Base-by-base conservation (phyloP, 176 grass and related monocot genomes). In the Neostapfia colusana region DNA sequence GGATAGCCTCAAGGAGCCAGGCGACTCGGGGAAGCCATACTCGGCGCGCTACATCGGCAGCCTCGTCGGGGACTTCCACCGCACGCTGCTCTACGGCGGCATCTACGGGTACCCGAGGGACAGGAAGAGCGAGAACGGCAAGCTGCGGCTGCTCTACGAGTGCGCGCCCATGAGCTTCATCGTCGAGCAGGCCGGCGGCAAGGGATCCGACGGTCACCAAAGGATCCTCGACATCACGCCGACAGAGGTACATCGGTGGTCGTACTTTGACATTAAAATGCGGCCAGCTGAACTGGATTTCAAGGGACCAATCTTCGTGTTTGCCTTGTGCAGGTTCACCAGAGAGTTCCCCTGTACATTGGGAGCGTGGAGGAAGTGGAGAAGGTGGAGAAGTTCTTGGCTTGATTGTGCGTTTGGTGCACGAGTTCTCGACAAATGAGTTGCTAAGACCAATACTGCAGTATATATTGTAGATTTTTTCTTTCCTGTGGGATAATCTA, bases 151-250 rank as follows among this genome's bases (percentile, higher is more conserved):
- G 78, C 95, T 99, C 57, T 99, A 99, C 58, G 95, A 99, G 77
- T 99, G 95, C 66, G 95, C 95, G 13, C 95, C 95, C 46, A 99
- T 99, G 95, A 99, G 95, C 89, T 99, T 95, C 85, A 92, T 99
- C 58, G 95, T 92, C 13, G 95, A 99, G 82, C 95, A 99, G 83
- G 95, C 95, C 34, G 91, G 95, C 13, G 95, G 95, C 61, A 99
- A 95, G 63, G 95, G 95, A 7, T 99, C 95, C 3, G 91, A 99
- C 44, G 89, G 95, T 45, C 85, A 95, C 73, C 91, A 85, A 45
- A 90, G 95, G 77, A 82, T 99, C 50, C 95, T 99, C 10, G 95
- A 99, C 77, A 95, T 99, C 80, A 17, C 54, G 45, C 95, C 95
- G 10, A 77, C 88, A 34, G 95, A 90, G 89, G 94, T 97, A 89